These are phyloP conservation scores for Rhizoclosmatium sp. DNA, from an alignment of 192 early-diverging fungal species.

Conservation along the genomic window DNA sequence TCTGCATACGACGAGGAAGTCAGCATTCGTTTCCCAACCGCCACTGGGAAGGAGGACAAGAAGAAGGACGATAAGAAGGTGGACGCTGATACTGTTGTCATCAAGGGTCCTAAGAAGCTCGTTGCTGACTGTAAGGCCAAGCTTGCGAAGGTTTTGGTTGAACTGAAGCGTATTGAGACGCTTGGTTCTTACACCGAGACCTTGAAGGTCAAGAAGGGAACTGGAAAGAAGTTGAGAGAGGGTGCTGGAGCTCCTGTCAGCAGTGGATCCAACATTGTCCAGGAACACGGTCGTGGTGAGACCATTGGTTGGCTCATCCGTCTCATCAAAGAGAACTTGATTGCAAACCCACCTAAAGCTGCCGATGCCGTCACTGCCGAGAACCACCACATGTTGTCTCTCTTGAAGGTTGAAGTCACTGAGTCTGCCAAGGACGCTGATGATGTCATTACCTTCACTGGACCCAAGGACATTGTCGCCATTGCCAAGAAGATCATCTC, in stretches of 20 bases:
- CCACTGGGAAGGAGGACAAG: conserved; percentile 51
- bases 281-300: conserved; percentile 21
- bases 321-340: conserved; percentile 50
- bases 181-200: conserved; percentile 52
- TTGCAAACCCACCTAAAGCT: conserved; percentile 34
- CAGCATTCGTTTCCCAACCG: conserved; percentile 73
- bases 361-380: conserved; percentile 29
- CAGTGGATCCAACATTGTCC: conserved; percentile 34
- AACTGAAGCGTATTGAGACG: conserved; percentile 74
- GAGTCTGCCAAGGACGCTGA: conserved; percentile 34
- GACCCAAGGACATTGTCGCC: conserved; percentile 60
- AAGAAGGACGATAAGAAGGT: conserved; percentile 50
- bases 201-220: conserved; percentile 55
- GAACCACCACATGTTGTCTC: conserved; percentile 36
- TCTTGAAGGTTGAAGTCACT: conserved; percentile 46
- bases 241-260: conserved; percentile 34
- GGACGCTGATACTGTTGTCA: conserved; percentile 67
- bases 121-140: conserved; percentile 76
- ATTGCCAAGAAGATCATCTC: conserved; percentile 49
- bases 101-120: conserved; percentile 81
- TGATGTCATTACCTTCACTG: conserved; percentile 53
- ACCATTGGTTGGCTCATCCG: conserved; percentile 50
- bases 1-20: conserved; percentile 67
- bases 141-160: conserved; percentile 71
- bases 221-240: conserved; percentile 40